Percentiles rank a stretch among this genome's conserved stretches.
These are phyloP conservation scores for Talaromyces sp. DNA, from an alignment of 2,329 filamentous ascomycete genomes.

Conservation along the genomic window DNA sequence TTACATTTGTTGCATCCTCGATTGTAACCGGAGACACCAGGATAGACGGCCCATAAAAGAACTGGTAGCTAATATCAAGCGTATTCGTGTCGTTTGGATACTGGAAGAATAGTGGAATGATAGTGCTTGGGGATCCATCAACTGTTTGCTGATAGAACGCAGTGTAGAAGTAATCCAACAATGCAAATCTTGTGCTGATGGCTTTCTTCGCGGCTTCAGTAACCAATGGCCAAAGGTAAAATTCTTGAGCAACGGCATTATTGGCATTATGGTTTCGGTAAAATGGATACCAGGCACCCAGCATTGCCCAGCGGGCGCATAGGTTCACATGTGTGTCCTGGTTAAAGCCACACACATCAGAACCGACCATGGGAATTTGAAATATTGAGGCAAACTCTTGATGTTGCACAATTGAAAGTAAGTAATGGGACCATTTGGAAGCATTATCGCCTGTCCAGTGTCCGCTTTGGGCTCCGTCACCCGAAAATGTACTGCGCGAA, in stretches of 20 bases:
- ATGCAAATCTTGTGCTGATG: constrained; percentile 65
- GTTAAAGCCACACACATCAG: constrained; percentile 75
- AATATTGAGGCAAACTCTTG: constrained; percentile 61
- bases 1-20: constrained; percentile 49
- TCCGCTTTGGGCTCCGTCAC: constrained; percentile 58
- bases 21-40: constrained; percentile 56
- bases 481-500: constrained; percentile 71
- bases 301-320: constrained; percentile 68
- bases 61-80: constrained; percentile 51
- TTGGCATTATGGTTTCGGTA: constrained; percentile 68
- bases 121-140: constrained; percentile 57
- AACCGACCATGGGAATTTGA: constrained; percentile 64
- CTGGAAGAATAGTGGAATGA: constrained; percentile 68
- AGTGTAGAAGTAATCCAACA: constrained; percentile 77
- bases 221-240: constrained; percentile 65
- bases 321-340: constrained; percentile 62
- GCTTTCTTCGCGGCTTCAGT: constrained; percentile 61
- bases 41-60: constrained; percentile 57
- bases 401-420: constrained; percentile 55
- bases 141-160: constrained; percentile 57
- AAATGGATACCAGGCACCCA: constrained; percentile 71
- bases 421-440: constrained; percentile 56
- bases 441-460: constrained; percentile 60
- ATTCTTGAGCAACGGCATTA: constrained; percentile 58
- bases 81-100: constrained; percentile 58